Conservation (phyloP, 495 filamentous ascomycete genomes). For the Pyronema domesticum region DNA sequence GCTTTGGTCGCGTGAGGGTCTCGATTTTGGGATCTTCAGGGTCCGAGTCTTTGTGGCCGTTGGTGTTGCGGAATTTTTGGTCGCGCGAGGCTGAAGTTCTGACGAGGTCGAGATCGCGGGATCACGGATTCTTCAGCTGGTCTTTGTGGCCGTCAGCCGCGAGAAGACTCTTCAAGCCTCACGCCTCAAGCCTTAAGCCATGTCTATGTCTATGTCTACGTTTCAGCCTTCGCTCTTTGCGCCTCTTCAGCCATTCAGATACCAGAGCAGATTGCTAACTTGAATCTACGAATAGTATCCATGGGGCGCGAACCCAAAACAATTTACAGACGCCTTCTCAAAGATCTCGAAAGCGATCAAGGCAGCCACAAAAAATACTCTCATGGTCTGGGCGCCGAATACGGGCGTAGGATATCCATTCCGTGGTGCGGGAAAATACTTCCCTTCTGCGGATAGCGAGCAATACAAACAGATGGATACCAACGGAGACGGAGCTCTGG, state of each 20-base stretch:
- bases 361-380: background rate
- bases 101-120: too few relatives aligned
- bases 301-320: background rate
- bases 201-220: too few relatives aligned
- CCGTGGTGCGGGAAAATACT: background rate
- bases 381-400: slow-evolving; percentile 1
- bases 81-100: too few relatives aligned
- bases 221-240: too few relatives aligned
- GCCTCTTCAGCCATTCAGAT: background rate
- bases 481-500: background rate
- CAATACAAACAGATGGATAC: slow-evolving; percentile 1
- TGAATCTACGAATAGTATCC: background rate
- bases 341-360: background rate
- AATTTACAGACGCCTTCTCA: background rate
- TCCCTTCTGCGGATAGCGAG: background rate
- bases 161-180: too few relatives aligned
- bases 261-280: background rate
- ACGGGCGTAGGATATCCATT: background rate
- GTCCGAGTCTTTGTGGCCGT: too few relatives aligned
- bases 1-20: too few relatives aligned
- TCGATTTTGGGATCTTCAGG: too few relatives aligned
- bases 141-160: too few relatives aligned
- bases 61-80: too few relatives aligned
- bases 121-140: too few relatives aligned
- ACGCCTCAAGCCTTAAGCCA: too few relatives aligned